These are phyloP conservation scores for Plenodomus biglobosus DNA, from an alignment of 2,329 filamentous ascomycete genomes.

Conservation along the genomic window DNA sequence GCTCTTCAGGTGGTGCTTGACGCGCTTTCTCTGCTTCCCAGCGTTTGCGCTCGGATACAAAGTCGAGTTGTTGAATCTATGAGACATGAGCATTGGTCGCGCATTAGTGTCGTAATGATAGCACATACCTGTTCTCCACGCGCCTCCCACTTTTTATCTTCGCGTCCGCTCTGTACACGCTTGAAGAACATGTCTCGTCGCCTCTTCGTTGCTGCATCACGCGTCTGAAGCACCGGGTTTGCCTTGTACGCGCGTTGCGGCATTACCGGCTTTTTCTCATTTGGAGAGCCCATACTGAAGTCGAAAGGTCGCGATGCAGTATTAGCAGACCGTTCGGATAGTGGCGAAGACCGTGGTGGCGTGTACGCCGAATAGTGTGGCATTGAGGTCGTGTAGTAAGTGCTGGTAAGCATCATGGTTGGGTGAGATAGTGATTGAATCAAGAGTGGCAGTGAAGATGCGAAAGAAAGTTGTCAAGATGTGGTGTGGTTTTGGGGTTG, in stretches of 20 bases:
- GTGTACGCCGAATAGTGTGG: conserved; percentile 32
- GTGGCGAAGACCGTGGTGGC: conserved; percentile 46
- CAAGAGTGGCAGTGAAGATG: neutral
- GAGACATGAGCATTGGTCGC: conserved; percentile 5
- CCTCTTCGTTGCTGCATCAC: conserved; percentile 64
- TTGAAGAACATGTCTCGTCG: conserved; percentile 69
- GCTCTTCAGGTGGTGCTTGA: conserved; percentile 41
- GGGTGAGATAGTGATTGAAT: neutral
- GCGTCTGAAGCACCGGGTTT: conserved; percentile 63
- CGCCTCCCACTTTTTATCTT: conserved; percentile 50
- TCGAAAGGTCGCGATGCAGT: conserved; percentile 26
- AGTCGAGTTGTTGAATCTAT: conserved; percentile 54
- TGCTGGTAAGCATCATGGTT: conserved; percentile 35
- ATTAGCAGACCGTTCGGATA: conserved; percentile 49
- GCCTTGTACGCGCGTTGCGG: conserved; percentile 54
- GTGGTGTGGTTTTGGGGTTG: neutral
- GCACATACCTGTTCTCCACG: conserved; percentile 50
- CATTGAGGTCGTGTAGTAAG: conserved; percentile 24
- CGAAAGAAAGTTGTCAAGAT: neutral
- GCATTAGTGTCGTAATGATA: too few species aligned
- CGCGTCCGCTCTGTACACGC: conserved; percentile 51
- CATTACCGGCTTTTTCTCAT: conserved; percentile 18
- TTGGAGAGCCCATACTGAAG: conserved; percentile 32
- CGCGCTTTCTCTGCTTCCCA: conserved; percentile 51
- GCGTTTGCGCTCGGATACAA: conserved; percentile 45